Evolutionary conservation across 2,329 filamentous ascomycete genomes (phyloP), one percentile per base, ranked within the genome.

Genomic region (Hypoxylon sp.): DNA sequence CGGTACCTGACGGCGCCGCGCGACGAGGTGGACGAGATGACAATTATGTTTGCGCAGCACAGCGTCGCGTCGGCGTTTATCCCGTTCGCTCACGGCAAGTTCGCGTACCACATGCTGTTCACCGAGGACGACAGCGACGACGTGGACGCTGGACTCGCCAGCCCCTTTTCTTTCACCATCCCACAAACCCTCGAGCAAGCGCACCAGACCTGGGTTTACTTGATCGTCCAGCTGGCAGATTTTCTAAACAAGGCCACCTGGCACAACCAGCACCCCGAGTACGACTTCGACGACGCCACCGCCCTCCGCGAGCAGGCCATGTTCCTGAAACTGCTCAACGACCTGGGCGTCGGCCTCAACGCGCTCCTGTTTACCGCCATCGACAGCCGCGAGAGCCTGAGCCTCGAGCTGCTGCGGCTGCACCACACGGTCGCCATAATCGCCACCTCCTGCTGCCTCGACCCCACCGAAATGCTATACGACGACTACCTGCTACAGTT

Each of bases 11-110:
- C 62, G 13, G 17, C 53, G 0, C 56, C 62, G 22, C 62, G 41
- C 13, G 67, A 68, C 34, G 72, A 72, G 28, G 59, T 71, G 1
- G 70, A 68, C 53, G 71, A 73, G 47, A 73, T 73, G 69, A 68
- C 72, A 1, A 58, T 60, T 34, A 72, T 73, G 59, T 72, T 70
- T 56, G 64, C 67, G 17, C 64, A 66, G 11, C 71, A 72, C 43
- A 72, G 71, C 52, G 65, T 70, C 20, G 51, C 62, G 2, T 64
- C 60, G 13, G 69, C 70, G 30, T 69, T 64, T 28, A 41, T 71
- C 13, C 72, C 72, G 11, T 73, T 73, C 41, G 56, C 68, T 6
- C 72, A 72, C 46, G 68, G 70, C 11, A 73, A 72, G 41, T 68
- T 62, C 30, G 71, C 72, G 3, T 73, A 72, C 50, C 72, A 73